Conservation (phyloP, 306 rosid species). For the Adenanthera pavonina region DNA sequence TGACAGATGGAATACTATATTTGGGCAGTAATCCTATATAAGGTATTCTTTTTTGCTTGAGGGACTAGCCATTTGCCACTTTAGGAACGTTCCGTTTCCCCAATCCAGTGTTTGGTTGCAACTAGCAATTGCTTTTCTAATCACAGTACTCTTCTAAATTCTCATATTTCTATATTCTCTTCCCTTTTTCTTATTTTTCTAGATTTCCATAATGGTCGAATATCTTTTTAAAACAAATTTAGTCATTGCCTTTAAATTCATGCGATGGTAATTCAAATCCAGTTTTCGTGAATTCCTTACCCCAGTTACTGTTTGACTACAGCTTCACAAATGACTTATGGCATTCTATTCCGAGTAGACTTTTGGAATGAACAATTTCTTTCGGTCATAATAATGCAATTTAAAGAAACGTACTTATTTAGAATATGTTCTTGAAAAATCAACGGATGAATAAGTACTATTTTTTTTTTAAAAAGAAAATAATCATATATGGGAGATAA, state of each 20-base stretch:
- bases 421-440: neutral
- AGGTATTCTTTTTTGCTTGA: slow-evolving; percentile 40
- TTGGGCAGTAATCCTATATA: slow-evolving; percentile 38
- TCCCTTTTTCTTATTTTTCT: neutral
- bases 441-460: neutral
- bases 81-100: slow-evolving; percentile 20
- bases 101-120: neutral
- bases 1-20: slow-evolving; percentile 48
- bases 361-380: neutral
- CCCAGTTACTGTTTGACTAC: neutral
- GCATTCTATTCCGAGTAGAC: neutral
- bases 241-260: neutral
- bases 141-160: neutral
- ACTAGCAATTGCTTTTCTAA: neutral
- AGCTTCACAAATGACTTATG: neutral
- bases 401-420: neutral
- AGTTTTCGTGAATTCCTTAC: neutral
- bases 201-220: neutral
- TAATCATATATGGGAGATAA: neutral
- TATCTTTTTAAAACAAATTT: neutral
- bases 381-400: neutral
- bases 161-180: neutral
- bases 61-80: slow-evolving; percentile 28
- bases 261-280: neutral
- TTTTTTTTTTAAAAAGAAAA: neutral